Conservation (phyloP, 306 rosid species). For the Quercus engelmannii region DNA sequence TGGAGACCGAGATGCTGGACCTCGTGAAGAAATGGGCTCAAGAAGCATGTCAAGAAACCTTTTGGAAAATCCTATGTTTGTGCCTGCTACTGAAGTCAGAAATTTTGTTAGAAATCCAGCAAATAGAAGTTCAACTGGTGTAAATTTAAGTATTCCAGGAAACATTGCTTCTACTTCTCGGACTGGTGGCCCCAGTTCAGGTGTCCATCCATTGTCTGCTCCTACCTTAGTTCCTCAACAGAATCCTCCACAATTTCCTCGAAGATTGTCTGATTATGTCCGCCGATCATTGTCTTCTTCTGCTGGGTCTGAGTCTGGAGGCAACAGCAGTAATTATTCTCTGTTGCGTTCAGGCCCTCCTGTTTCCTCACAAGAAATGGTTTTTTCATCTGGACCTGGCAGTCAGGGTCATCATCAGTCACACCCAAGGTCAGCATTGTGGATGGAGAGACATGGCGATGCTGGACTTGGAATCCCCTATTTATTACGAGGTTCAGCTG, state of each 20-base stretch:
- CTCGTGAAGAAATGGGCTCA: slow-evolving; percentile 48
- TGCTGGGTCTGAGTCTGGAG: slow-evolving; percentile 62
- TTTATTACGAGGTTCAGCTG: slow-evolving; percentile 67
- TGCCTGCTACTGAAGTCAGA: slow-evolving; percentile 65
- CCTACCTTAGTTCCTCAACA: slow-evolving; percentile 68
- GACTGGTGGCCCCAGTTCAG: slow-evolving; percentile 48
- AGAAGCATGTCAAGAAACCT: slow-evolving; percentile 59
- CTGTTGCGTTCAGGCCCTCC: slow-evolving; percentile 55
- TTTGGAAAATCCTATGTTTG: slow-evolving; percentile 61
- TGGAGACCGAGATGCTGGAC: slow-evolving; percentile 49
- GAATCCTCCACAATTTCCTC: slow-evolving; percentile 64
- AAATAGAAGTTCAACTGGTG: slow-evolving; percentile 38
- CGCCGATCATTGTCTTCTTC: slow-evolving; percentile 70
- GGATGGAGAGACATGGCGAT: slow-evolving; percentile 78
- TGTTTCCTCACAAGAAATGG: slow-evolving; percentile 51
- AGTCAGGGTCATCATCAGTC: slow-evolving; percentile 39
- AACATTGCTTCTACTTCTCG: slow-evolving; percentile 64
- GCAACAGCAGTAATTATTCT: slow-evolving; percentile 43
- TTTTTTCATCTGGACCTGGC: slow-evolving; percentile 46
- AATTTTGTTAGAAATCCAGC: slow-evolving; percentile 50
- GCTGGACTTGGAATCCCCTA: slow-evolving; percentile 65
- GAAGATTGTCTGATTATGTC: slow-evolving; percentile 74
- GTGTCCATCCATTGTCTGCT: slow-evolving; percentile 53
- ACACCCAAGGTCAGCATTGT: slow-evolving; percentile 58
- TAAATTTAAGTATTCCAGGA: slow-evolving; percentile 54